Percentiles rank a stretch among this genome's conserved stretches.
Conservation (phyloP, 1,284 basidiomycete species). For the Chalciporus sp. region DNA sequence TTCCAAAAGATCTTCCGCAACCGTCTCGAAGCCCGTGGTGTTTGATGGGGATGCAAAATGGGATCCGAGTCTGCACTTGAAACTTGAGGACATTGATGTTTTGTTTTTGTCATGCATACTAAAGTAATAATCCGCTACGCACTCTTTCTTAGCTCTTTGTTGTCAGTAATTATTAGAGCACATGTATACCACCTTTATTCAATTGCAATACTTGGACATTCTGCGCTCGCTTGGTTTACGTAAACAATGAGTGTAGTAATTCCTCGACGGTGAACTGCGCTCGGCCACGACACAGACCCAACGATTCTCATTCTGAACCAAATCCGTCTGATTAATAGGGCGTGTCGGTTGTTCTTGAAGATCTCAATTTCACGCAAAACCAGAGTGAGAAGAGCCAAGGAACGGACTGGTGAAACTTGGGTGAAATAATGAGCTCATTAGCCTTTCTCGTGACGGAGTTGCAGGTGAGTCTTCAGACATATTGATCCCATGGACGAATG, state of each 20-base stretch:
- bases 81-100: no score
- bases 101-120: background rate
- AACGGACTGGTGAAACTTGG: background rate
- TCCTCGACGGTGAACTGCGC: background rate
- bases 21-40: constrained; percentile 32
- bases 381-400: background rate
- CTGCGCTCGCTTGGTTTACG: background rate
- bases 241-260: background rate
- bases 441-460: constrained; percentile 57
- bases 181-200: background rate
- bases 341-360: background rate
- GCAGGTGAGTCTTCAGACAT: constrained; percentile 39
- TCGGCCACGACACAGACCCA: background rate
- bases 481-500: background rate
- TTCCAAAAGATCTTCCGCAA: constrained; percentile 37
- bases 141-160: background rate
- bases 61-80: no score
- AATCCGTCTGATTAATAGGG: background rate
- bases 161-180: background rate
- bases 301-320: background rate
- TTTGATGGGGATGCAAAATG: constrained; percentile 8
- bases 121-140: background rate
- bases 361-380: background rate
- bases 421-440: constrained; percentile 49
- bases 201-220: background rate